phyloP scores from a whole-genome alignment of 768 basidiomycete species.

The Lactifluus subvellereus region DNA sequence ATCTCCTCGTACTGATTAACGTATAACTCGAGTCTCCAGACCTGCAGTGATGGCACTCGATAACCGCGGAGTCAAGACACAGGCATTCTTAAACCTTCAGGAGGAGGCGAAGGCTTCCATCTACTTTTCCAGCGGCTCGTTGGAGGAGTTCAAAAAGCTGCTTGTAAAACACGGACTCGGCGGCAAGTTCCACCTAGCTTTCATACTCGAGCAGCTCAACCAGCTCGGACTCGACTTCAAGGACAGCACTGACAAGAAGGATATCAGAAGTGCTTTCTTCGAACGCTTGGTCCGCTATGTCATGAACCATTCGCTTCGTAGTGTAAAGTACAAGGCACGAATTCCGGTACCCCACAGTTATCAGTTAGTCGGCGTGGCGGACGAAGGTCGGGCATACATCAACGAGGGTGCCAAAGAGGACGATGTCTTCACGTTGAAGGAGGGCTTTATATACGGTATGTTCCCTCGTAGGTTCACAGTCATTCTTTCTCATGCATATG shows the following conservation, averaged over 20 bases:
- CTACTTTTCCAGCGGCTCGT: conserved; percentile 54
- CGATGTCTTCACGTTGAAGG: conserved; percentile 9
- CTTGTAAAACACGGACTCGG: conserved; percentile 46
- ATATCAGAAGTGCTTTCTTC: conserved; percentile 53
- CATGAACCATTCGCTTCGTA: conserved; percentile 59
- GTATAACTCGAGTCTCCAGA: conserved; percentile 32
- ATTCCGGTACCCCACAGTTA: conserved; percentile 65
- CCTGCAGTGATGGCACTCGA: conserved; percentile 75
- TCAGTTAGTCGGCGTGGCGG: conserved; percentile 73
- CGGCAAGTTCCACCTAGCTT: conserved; percentile 42
- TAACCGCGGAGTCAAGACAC: conserved; percentile 53
- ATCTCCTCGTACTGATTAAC: background rate
- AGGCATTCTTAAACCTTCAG: conserved; percentile 33
- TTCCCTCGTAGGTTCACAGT: background rate
- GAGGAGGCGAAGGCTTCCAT: conserved; percentile 49
- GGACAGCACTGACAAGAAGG: conserved; percentile 30
- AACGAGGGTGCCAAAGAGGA: conserved; percentile 6
- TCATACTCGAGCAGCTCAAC: conserved; percentile 46
- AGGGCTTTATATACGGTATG: conserved; percentile 16
- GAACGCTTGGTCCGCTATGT: conserved; percentile 51
- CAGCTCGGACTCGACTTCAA: conserved; percentile 46
- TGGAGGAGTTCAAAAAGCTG: conserved; percentile 43
- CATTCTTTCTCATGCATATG: background rate
- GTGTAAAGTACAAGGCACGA: conserved; percentile 70
- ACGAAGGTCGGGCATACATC: conserved; percentile 49